phyloP scores from a whole-genome alignment of 371 early-diverging fungal genomes.

The Gilbertella persicaria region DNA sequence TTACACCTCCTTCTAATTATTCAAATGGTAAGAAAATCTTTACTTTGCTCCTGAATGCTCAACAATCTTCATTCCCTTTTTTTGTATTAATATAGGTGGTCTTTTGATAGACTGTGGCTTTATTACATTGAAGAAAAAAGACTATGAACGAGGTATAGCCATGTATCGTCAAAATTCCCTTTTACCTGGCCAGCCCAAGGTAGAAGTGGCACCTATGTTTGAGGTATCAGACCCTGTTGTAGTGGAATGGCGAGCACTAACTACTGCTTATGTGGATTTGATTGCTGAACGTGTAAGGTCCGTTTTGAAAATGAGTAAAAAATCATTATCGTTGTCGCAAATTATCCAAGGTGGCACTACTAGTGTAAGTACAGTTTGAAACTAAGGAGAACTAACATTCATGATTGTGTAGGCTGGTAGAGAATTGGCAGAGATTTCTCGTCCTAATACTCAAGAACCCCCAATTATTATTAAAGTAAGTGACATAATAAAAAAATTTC shows the following conservation, averaged over 20 bases:
- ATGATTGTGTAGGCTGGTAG: slow-evolving; percentile 68
- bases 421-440: slow-evolving; percentile 78
- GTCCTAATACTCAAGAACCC: slow-evolving; percentile 81
- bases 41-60: background rate
- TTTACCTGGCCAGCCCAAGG: slow-evolving; percentile 43
- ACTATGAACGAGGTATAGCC: slow-evolving; percentile 43
- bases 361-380: slow-evolving; percentile 51
- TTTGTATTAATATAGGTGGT: slow-evolving; percentile 29
- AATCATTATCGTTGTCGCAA: slow-evolving; percentile 72
- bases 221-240: slow-evolving; percentile 80
- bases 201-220: slow-evolving; percentile 66
- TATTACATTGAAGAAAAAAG: slow-evolving; percentile 34
- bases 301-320: slow-evolving; percentile 52
- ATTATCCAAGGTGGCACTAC: slow-evolving; percentile 88
- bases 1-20: slow-evolving; percentile 91
- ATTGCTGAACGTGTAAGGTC: slow-evolving; percentile 69
- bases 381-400: too few species aligned
- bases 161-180: slow-evolving; percentile 40
- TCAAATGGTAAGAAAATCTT: slow-evolving; percentile 65
- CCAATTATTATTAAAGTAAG: slow-evolving; percentile 76
- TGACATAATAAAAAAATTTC: too few species aligned
- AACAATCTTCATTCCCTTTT: background rate
- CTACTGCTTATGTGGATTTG: slow-evolving; percentile 79
- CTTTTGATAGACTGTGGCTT: slow-evolving; percentile 49
- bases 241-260: slow-evolving; percentile 92